These are phyloP conservation scores for Geosiphon pyriformis DNA, from an alignment of 192 early-diverging fungal species.

Conservation along the genomic window DNA sequence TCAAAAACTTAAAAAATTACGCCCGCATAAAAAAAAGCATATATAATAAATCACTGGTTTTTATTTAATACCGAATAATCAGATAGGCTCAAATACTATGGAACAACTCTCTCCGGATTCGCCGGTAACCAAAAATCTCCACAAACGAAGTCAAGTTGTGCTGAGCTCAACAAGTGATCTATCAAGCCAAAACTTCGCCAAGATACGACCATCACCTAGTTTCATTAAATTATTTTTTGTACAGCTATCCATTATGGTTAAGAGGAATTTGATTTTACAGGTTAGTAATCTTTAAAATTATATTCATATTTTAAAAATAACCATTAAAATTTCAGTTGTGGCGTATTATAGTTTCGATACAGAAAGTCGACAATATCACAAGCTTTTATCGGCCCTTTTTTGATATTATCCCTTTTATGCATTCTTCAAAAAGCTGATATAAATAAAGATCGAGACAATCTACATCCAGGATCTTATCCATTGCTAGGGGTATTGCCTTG, in stretches of 20 bases:
- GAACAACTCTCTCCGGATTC: too few relatives aligned
- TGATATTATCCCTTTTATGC: constrained; percentile 62
- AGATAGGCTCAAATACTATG: too few relatives aligned
- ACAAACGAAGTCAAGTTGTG: too few relatives aligned
- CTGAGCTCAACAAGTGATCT: too few relatives aligned
- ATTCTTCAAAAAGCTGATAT: constrained; percentile 47
- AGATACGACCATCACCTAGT: too few relatives aligned
- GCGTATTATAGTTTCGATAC: constrained; percentile 50
- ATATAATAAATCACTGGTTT: too few relatives aligned
- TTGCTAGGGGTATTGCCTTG: constrained; percentile 40
- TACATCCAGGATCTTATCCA: constrained; percentile 41
- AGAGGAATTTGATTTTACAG: constrained; percentile 61
- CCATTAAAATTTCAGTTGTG: background rate
- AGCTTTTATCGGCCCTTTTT: constrained; percentile 55
- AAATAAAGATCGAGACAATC: constrained; percentile 25
- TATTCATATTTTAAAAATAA: background rate
- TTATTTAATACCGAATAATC: too few relatives aligned
- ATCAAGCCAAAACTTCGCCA: too few relatives aligned
- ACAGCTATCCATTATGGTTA: constrained; percentile 63
- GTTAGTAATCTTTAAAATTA: constrained; percentile 28
- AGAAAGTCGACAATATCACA: constrained; percentile 45
- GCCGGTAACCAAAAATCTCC: too few relatives aligned
- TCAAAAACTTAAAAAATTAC: too few relatives aligned
- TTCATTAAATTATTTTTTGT: constrained; percentile 33
- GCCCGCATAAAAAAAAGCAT: too few relatives aligned